Evolutionary conservation across 1,284 basidiomycete species (phyloP).

Genomic region (Omphalotus olearius): DNA sequence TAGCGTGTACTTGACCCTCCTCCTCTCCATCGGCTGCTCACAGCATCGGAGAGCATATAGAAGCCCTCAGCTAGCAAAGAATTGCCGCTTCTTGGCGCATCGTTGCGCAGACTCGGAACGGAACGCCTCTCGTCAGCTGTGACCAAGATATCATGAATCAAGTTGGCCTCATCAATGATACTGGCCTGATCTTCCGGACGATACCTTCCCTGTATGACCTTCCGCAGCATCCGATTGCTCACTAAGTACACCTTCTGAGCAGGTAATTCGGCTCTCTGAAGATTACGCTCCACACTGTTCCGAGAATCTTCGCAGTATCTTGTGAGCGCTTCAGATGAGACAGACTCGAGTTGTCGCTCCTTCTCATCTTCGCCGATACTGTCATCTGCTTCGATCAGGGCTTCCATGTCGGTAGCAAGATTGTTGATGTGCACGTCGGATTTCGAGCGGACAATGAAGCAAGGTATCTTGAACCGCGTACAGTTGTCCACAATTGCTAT

Average conservation of each 20-base stretch:
- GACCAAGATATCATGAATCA: too few species aligned
- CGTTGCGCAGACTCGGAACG: too few species aligned
- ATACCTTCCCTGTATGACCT: slow-evolving; percentile 12
- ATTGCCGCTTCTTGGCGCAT: too few species aligned
- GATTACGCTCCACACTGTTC: slow-evolving; percentile 25
- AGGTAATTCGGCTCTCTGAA: slow-evolving; percentile 18
- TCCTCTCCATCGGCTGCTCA: too few species aligned
- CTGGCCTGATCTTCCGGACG: too few species aligned
- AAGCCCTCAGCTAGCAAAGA: too few species aligned
- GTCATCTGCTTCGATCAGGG: slow-evolving; percentile 18
- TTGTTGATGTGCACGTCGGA: slow-evolving; percentile 30
- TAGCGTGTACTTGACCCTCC: too few species aligned
- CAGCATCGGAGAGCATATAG: too few species aligned
- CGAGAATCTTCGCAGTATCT: slow-evolving; percentile 24
- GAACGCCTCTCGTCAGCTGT: too few species aligned
- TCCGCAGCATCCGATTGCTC: slow-evolving; percentile 14
- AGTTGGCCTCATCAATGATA: too few species aligned
- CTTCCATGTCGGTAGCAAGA: slow-evolving; percentile 23
- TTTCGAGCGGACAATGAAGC: slow-evolving; percentile 32
- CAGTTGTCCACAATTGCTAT: slow-evolving; percentile 22
- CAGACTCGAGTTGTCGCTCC: not conserved
- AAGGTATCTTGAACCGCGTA: slow-evolving; percentile 27
- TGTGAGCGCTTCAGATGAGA: slow-evolving; percentile 12
- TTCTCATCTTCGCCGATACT: not conserved
- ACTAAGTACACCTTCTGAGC: slow-evolving; percentile 28